These are phyloP conservation scores for Kazachstania taianensis DNA, from an alignment of 805 yeast species.

Conservation along the genomic window DNA sequence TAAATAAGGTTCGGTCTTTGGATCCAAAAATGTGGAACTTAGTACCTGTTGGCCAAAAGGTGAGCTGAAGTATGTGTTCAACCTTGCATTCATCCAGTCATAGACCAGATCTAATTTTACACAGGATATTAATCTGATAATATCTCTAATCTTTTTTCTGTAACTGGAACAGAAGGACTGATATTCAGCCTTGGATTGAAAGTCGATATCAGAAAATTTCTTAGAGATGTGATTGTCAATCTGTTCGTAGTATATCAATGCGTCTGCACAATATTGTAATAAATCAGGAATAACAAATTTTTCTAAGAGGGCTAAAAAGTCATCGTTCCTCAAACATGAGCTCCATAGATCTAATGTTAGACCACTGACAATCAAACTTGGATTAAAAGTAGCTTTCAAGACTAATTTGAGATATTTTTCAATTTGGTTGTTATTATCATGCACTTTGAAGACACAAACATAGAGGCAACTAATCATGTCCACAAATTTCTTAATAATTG, in stretches of 20 bases:
- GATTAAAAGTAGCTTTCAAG: slow-evolving; percentile 69
- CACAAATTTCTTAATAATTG: slow-evolving; percentile 77
- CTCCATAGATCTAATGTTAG: slow-evolving; percentile 93
- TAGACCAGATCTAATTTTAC: slow-evolving; percentile 74
- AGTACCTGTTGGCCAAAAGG: slow-evolving; percentile 57
- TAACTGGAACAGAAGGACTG: slow-evolving; percentile 69
- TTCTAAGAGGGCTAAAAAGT: slow-evolving; percentile 39
- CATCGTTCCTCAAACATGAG: slow-evolving; percentile 72
- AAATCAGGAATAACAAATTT: slow-evolving; percentile 50
- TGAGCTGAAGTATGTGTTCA: slow-evolving; percentile 64
- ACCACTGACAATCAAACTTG: slow-evolving; percentile 83
- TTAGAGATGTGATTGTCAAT: slow-evolving; percentile 56
- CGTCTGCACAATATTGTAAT: slow-evolving; percentile 64
- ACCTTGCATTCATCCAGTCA: slow-evolving; percentile 66
- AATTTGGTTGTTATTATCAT: slow-evolving; percentile 42
- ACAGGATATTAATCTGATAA: slow-evolving; percentile 80
- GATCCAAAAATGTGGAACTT: slow-evolving; percentile 41
- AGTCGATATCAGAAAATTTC: slow-evolving; percentile 69
- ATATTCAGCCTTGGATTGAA: slow-evolving; percentile 76
- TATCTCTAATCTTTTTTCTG: slow-evolving; percentile 78
- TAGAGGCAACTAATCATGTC: slow-evolving; percentile 57
- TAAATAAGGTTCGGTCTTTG: slow-evolving; percentile 57
- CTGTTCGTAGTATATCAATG: slow-evolving; percentile 64
- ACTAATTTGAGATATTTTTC: slow-evolving; percentile 63
- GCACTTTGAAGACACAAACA: slow-evolving; percentile 48